A percentile compares a stretch with the other conserved stretches of the same genome.
These are phyloP conservation scores for Lentinula guzmanii DNA, from an alignment of 768 basidiomycete species.

Conservation along the genomic window DNA sequence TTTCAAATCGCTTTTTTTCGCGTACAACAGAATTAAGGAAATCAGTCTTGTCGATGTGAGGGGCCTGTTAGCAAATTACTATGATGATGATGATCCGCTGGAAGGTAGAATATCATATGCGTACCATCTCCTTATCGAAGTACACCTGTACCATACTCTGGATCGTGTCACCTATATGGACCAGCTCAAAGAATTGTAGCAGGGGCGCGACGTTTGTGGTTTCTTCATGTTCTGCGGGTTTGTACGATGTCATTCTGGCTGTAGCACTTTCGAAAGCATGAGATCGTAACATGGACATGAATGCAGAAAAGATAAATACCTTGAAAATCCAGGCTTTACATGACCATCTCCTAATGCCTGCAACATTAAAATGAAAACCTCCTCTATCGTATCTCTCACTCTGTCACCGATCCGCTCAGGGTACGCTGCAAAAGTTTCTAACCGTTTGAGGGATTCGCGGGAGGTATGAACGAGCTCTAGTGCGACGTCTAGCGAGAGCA, in stretches of 20 bases:
- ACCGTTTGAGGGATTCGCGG: constrained; percentile 85
- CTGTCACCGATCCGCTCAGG: constrained; percentile 79
- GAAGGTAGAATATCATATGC: neutral
- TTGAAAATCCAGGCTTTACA: constrained; percentile 70
- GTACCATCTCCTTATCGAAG: constrained; percentile 23
- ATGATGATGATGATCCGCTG: neutral
- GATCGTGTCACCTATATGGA: constrained; percentile 95
- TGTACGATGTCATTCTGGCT: constrained; percentile 84
- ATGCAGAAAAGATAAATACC: constrained; percentile 38
- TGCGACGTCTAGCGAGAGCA: constrained; percentile 88
- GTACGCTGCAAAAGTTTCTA: constrained; percentile 85
- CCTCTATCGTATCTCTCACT: constrained; percentile 91
- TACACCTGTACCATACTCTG: constrained; percentile 98
- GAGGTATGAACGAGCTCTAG: constrained; percentile 91
- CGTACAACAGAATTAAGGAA: constrained; percentile 90
- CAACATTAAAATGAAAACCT: constrained; percentile 83
- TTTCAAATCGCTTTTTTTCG: constrained; percentile 96
- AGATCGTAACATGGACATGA: neutral
- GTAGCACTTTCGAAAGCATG: constrained; percentile 56
- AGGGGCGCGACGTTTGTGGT: constrained; percentile 83
- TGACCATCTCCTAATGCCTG: constrained; percentile 75
- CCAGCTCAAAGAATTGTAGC: constrained; percentile 95
- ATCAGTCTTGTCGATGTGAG: constrained; percentile 88
- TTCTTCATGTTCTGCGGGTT: constrained; percentile 79
- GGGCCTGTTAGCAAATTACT: constrained; percentile 40